These are phyloP conservation scores for Nakazawaea wyomingensis DNA, from an alignment of 805 yeast genomes.

Conservation along the genomic window DNA sequence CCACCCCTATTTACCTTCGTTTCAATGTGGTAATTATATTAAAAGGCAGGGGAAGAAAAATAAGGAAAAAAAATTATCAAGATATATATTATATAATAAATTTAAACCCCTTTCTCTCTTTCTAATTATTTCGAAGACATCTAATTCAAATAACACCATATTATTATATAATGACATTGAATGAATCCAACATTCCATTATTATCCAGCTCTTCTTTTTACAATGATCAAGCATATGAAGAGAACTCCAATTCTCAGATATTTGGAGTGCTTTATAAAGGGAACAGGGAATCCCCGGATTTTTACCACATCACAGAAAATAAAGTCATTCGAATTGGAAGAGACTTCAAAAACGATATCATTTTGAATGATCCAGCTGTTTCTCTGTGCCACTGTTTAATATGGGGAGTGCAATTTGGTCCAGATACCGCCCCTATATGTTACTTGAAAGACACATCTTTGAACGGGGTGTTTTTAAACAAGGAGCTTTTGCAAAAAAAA, in stretches of 20 bases:
- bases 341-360: conserved; percentile 25
- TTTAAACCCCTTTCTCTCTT: too few species aligned
- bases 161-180: too few species aligned
- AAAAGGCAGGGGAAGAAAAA: too few species aligned
- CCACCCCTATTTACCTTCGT: too few species aligned
- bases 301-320: conserved; percentile 19
- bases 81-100: too few species aligned
- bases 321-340: conserved; percentile 41
- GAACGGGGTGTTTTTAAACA: conserved; percentile 47
- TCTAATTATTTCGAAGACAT: too few species aligned
- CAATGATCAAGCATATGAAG: background rate
- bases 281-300: background rate
- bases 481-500: conserved; percentile 24
- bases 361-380: conserved; percentile 31
- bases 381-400: conserved; percentile 43
- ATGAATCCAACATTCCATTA: background rate
- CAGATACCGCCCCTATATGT: conserved; percentile 36
- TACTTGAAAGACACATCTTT: conserved; percentile 46
- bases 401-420: conserved; percentile 48
- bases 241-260: background rate
- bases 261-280: background rate
- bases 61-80: too few species aligned
- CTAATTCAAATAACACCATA: too few species aligned
- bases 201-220: background rate
- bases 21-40: too few species aligned